These are phyloP conservation scores for Pyrus hybrid DNA, from an alignment of 331 rosid species.

Conservation along the genomic window DNA sequence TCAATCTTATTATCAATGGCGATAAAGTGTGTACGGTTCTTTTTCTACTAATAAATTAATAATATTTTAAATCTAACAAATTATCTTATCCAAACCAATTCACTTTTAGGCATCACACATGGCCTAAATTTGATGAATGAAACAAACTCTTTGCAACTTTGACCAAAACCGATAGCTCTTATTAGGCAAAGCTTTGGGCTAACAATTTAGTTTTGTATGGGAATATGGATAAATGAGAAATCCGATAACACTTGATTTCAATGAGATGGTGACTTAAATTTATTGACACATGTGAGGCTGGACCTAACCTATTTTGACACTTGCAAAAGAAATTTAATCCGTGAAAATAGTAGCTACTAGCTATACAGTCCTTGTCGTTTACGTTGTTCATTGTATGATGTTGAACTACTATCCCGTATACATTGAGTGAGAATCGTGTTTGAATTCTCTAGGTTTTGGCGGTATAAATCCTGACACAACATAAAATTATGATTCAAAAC, in stretches of 20 bases:
- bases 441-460: neutral
- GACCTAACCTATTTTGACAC: slow-evolving; percentile 3
- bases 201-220: too few species aligned
- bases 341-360: neutral
- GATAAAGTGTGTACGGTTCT: too few species aligned
- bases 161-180: neutral
- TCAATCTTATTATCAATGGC: too few species aligned
- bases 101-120: too few species aligned
- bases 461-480: too few species aligned
- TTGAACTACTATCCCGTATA: neutral
- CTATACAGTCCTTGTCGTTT: neutral
- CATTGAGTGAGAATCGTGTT: neutral
- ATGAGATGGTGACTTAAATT: slow-evolving; percentile 27
- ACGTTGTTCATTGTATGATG: neutral
- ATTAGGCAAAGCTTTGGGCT: neutral
- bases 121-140: neutral
- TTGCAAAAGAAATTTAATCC: slow-evolving; percentile 6
- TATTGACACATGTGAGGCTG: slow-evolving; percentile 22
- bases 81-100: too few species aligned
- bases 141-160: neutral
- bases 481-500: neutral
- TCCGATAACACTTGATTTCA: neutral
- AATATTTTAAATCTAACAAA: too few species aligned
- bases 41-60: too few species aligned
- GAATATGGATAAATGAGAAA: neutral